These are phyloP conservation scores for Nepenthes alata DNA, from an alignment of 179 eudicot species.

Conservation along the genomic window DNA sequence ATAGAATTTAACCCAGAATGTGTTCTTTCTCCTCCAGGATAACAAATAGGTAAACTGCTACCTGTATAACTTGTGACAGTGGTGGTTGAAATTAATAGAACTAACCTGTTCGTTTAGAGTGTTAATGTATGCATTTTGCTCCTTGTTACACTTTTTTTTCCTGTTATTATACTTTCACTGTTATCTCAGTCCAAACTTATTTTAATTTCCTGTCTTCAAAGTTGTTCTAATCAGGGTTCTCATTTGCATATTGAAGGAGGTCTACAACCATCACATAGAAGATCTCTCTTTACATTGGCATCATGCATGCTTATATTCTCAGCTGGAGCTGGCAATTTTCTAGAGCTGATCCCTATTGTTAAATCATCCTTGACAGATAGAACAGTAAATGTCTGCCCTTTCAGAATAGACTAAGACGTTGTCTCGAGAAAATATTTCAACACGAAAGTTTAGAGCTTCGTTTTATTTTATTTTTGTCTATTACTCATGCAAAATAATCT, in stretches of 20 bases:
- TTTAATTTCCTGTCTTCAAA: not conserved
- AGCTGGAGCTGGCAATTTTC: conserved; percentile 69
- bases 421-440: not conserved
- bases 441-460: not conserved
- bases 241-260: conserved; percentile 33
- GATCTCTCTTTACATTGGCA: conserved; percentile 80
- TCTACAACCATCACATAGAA: conserved; percentile 57
- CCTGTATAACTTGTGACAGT: not conserved
- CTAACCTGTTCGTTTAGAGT: not conserved
- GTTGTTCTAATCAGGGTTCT: conserved; percentile 10
- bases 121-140: too few relatives aligned
- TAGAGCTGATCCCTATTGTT: conserved; percentile 52
- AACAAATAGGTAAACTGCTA: not conserved
- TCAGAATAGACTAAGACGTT: not conserved
- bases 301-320: conserved; percentile 72
- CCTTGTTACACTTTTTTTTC: too few relatives aligned
- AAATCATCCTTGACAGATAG: conserved; percentile 55
- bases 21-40: not conserved
- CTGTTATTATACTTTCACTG: not conserved
- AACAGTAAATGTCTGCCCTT: conserved; percentile 29
- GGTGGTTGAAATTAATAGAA: conserved; percentile 1
- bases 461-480: too few relatives aligned
- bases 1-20: too few relatives aligned
- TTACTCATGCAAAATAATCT: not conserved
- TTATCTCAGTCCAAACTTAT: not conserved